Evolutionary conservation across 305 asterid species (phyloP).

Genomic region (Fraxinus xanthoxyloides): DNA sequence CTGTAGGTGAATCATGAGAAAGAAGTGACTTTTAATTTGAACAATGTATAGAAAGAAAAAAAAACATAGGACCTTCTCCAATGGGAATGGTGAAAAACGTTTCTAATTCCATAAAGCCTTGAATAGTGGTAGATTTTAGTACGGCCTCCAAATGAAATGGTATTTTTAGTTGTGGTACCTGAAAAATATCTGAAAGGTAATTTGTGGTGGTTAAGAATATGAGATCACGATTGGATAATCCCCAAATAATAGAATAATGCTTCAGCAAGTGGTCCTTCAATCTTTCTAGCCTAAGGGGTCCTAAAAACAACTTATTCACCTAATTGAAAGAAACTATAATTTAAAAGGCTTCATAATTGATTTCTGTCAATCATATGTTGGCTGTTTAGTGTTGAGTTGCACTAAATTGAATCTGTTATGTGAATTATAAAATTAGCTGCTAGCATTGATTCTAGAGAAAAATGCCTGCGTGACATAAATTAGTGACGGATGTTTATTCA

Average conservation of each 20-base stretch:
- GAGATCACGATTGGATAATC: background rate
- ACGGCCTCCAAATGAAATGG: background rate
- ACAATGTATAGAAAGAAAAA: background rate
- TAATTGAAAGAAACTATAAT: background rate
- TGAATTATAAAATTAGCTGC: background rate
- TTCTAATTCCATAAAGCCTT: background rate
- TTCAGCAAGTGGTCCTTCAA: background rate
- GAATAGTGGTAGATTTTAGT: background rate
- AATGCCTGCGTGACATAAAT: background rate
- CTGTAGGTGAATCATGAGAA: background rate
- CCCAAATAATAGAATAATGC: background rate
- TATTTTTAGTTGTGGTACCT: background rate
- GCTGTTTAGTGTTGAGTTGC: constrained; percentile 2
- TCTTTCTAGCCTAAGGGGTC: background rate
- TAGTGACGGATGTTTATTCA: background rate
- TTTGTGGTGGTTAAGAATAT: background rate
- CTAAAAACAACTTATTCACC: background rate
- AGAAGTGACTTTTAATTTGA: background rate
- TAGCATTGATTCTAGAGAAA: constrained; percentile 1
- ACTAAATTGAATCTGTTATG: background rate
- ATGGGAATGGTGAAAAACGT: background rate
- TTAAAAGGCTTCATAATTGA: background rate
- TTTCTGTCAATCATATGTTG: background rate
- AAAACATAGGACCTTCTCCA: background rate
- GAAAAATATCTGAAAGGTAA: background rate